A percentile compares a stretch with the other conserved stretches of the same genome.
Conservation (phyloP, 1,139 yeast genomes). For the Pichia kudriavzevii region DNA sequence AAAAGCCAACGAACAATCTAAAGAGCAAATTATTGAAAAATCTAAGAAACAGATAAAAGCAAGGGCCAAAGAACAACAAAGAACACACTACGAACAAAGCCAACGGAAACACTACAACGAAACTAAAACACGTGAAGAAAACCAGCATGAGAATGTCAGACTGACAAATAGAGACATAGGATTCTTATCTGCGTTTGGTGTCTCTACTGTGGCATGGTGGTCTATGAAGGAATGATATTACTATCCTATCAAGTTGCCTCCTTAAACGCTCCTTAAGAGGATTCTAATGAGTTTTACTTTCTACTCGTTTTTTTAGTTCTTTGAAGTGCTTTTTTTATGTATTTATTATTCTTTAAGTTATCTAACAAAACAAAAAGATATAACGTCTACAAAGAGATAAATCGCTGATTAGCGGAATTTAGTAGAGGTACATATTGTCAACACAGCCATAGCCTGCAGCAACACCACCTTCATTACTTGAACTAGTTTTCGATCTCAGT, state of each 20-base stretch:
- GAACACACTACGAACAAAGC: slow-evolving; percentile 4
- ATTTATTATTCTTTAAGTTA: neutral
- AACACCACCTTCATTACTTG: slow-evolving; percentile 94
- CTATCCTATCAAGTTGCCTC: no score
- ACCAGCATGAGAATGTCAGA: slow-evolving; percentile 1
- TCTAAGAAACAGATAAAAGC: slow-evolving; percentile 11
- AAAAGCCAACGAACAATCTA: slow-evolving; percentile 9
- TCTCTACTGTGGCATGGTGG: slow-evolving; percentile 29
- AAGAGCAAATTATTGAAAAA: slow-evolving; percentile 7
- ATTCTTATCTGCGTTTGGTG: slow-evolving; percentile 23
- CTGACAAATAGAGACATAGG: slow-evolving; percentile 18
- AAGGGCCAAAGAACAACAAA: slow-evolving; percentile 9
- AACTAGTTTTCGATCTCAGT: slow-evolving; percentile 77
- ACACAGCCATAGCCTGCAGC: slow-evolving; percentile 98
- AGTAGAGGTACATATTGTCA: slow-evolving; percentile 57
- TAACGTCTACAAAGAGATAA: no score
- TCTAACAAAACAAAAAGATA: no score
- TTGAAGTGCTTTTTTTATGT: slow-evolving; percentile 1
- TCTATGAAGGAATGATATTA: slow-evolving; percentile 19
- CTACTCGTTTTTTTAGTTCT: neutral
- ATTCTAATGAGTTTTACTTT: no score
- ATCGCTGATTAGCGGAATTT: no score
- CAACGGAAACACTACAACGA: slow-evolving; percentile 4
- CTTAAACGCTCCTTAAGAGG: no score
- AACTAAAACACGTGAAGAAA: slow-evolving; percentile 3